phyloP scores from a whole-genome alignment of 768 basidiomycete genomes.

The Fomitopsis pulvina region DNA sequence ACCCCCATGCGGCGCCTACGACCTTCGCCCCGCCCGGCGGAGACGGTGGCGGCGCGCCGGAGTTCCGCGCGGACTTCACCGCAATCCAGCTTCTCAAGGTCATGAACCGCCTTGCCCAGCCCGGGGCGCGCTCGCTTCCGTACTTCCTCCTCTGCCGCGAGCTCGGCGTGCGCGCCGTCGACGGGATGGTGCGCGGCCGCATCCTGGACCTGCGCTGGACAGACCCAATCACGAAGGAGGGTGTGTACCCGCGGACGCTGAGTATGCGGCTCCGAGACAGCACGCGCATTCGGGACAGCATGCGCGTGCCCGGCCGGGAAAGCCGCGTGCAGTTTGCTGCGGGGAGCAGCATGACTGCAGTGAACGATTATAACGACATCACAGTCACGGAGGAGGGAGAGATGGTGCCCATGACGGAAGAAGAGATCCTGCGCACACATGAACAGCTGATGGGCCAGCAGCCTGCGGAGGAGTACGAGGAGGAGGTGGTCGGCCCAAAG shows the following conservation, averaged over 20 bases:
- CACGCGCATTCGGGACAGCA: slow-evolving; percentile 15
- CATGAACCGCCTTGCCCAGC: slow-evolving; percentile 69
- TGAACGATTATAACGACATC: slow-evolving; percentile 27
- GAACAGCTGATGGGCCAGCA: slow-evolving; percentile 32
- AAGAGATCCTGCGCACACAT: slow-evolving; percentile 40
- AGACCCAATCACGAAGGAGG: slow-evolving; percentile 57
- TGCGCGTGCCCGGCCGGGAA: slow-evolving; percentile 9
- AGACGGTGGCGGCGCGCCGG: slow-evolving; percentile 29
- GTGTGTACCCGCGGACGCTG: slow-evolving; percentile 23
- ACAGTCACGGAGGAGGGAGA: slow-evolving; percentile 37
- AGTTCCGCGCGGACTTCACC: slow-evolving; percentile 61
- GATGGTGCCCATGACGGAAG: slow-evolving; percentile 39
- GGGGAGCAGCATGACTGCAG: slow-evolving; percentile 35
- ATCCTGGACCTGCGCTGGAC: slow-evolving; percentile 76
- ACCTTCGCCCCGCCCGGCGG: slow-evolving; percentile 7
- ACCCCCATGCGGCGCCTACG: slow-evolving; percentile 19
- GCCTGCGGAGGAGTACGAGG: slow-evolving; percentile 41
- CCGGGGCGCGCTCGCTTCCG: slow-evolving; percentile 55
- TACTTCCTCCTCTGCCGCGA: slow-evolving; percentile 82
- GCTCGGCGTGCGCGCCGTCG: slow-evolving; percentile 76
- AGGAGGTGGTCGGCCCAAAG: slow-evolving; percentile 64
- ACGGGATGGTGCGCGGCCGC: slow-evolving; percentile 76
- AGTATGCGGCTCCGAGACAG: slow-evolving; percentile 18
- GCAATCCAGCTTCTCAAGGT: slow-evolving; percentile 76
- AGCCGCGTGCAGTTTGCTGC: slow-evolving; percentile 13